phyloP scores from a whole-genome alignment of 495 filamentous ascomycete genomes.

The Lindgomyces ingoldianus region DNA sequence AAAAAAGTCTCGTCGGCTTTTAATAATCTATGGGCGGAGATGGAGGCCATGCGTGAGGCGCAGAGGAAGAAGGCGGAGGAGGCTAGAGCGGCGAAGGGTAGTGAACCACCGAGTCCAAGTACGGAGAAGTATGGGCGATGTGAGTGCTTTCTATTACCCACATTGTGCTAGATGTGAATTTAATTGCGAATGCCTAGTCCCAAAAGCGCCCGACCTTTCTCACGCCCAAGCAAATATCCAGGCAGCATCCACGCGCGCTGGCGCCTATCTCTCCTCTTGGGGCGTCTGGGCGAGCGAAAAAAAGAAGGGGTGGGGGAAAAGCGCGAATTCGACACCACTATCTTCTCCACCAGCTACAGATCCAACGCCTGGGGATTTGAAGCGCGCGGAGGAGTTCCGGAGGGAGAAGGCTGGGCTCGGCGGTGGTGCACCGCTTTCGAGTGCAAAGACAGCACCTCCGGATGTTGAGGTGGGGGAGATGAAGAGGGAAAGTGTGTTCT shows the following conservation, averaged over 20 bases:
- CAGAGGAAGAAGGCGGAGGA: constrained; percentile 65
- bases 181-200: constrained; percentile 18
- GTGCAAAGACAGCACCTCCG: constrained; percentile 1
- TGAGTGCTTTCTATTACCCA: constrained; percentile 33
- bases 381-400: constrained; percentile 23
- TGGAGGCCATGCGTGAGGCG: constrained; percentile 80
- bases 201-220: constrained; percentile 57
- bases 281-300: constrained; percentile 93
- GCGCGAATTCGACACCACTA: not conserved
- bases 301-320: constrained; percentile 38
- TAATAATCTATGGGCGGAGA: constrained; percentile 84
- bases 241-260: constrained; percentile 70
- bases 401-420: constrained; percentile 14
- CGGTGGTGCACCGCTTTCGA: not conserved
- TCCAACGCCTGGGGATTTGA: constrained; percentile 7
- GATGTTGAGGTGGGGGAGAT: constrained; percentile 10
- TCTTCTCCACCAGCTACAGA: not conserved
- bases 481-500: constrained; percentile 25
- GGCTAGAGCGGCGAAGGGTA: constrained; percentile 30
- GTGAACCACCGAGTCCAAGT: constrained; percentile 27
- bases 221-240: constrained; percentile 68
- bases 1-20: constrained; percentile 83
- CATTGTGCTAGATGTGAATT: not conserved
- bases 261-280: constrained; percentile 92
- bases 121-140: constrained; percentile 19